Conservation (phyloP, 2,329 filamentous ascomycete genomes). For the Cladosporium sp. region DNA sequence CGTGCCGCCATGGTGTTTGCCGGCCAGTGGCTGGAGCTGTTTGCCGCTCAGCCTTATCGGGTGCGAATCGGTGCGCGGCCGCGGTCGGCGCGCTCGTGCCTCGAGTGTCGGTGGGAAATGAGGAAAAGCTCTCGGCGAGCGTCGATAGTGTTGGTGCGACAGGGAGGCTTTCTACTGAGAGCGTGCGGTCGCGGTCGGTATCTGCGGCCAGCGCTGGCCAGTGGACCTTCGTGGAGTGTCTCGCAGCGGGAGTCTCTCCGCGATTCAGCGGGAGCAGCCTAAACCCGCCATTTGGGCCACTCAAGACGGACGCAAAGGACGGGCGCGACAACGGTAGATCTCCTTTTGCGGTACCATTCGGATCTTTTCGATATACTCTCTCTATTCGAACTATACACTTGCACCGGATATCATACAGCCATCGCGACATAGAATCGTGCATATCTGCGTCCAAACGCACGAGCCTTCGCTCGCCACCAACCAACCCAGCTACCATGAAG, state of each 20-base stretch:
- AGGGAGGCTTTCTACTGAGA: background rate
- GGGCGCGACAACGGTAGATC: too few species aligned
- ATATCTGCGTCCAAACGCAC: background rate
- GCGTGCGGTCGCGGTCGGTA: constrained; percentile 4
- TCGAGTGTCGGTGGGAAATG: background rate
- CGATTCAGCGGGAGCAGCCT: background rate
- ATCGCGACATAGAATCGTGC: too few species aligned
- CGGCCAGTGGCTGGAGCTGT: constrained; percentile 7
- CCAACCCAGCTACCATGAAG: constrained; percentile 31
- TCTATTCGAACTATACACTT: too few species aligned
- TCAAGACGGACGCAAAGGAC: background rate
- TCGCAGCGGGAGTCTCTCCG: background rate
- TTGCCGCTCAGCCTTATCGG: background rate
- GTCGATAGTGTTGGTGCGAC: constrained; percentile 1
- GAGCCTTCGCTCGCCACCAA: constrained; percentile 1
- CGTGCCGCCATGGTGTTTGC: constrained; percentile 72
- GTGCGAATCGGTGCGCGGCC: background rate
- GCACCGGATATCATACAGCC: too few species aligned
- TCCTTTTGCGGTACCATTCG: too few species aligned
- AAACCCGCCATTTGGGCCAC: background rate
- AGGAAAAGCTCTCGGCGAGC: too few species aligned
- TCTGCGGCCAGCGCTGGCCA: background rate
- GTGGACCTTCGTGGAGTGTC: background rate
- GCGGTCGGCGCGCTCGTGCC: constrained; percentile 3
- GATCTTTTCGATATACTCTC: too few species aligned